Conservation (phyloP, 192 early-diverging fungal genomes). For the Helicostylum pulchrum region DNA sequence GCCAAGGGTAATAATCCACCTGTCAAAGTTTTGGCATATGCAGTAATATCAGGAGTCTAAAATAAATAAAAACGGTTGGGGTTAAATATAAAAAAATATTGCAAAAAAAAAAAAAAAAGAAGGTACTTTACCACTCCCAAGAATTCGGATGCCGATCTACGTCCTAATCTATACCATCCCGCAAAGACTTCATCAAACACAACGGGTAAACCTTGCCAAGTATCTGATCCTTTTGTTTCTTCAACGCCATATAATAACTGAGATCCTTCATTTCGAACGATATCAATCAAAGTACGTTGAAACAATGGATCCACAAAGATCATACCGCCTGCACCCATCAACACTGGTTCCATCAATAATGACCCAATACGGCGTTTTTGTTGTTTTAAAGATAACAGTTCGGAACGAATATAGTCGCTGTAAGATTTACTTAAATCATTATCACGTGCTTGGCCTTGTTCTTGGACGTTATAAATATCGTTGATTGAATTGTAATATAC, state of each 20-base stretch:
- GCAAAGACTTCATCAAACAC: slow-evolving; percentile 85
- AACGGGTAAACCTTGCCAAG: slow-evolving; percentile 59
- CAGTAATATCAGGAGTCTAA: slow-evolving; percentile 68
- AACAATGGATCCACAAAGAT: slow-evolving; percentile 76
- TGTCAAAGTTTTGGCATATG: slow-evolving; percentile 75
- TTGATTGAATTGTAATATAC: slow-evolving; percentile 19
- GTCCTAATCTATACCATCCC: slow-evolving; percentile 67
- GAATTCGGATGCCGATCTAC: slow-evolving; percentile 51
- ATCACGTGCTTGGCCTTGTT: slow-evolving; percentile 12
- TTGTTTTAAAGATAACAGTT: slow-evolving; percentile 31
- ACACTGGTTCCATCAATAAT: slow-evolving; percentile 71
- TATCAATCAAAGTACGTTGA: slow-evolving; percentile 61
- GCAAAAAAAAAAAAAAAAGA: background rate
- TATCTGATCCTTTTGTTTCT: slow-evolving; percentile 2
- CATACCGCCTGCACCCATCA: slow-evolving; percentile 88
- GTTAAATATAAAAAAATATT: no score
- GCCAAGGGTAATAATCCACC: slow-evolving; percentile 72
- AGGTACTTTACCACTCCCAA: slow-evolving; percentile 52
- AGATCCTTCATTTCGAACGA: slow-evolving; percentile 39
- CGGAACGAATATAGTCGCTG: slow-evolving; percentile 36
- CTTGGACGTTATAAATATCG: slow-evolving; percentile 17
- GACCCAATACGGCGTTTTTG: slow-evolving; percentile 52
- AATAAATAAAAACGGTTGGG: slow-evolving; percentile 7
- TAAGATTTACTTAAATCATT: slow-evolving; percentile 39
- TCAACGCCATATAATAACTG: slow-evolving; percentile 29